These are phyloP conservation scores for Mycocentrospora acerina DNA, from an alignment of 2,329 filamentous ascomycete genomes.

Conservation along the genomic window DNA sequence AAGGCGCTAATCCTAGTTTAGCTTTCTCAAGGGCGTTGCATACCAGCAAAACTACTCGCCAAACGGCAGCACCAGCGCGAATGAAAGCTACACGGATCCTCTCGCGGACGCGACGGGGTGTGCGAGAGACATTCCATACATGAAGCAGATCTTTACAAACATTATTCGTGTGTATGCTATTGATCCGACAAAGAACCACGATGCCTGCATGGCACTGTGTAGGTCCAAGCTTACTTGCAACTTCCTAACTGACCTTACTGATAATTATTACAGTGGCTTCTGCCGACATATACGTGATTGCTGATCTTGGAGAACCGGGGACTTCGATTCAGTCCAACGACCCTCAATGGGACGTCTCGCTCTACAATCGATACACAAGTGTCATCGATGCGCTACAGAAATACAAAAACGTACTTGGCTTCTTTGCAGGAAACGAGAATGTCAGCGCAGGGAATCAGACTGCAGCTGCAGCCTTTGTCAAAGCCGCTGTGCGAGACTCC, in stretches of 20 bases:
- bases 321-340: constrained; percentile 80
- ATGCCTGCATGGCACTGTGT: constrained; percentile 74
- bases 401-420: constrained; percentile 91
- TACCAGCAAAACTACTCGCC: constrained; percentile 68
- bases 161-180: constrained; percentile 92
- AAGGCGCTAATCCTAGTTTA: constrained; percentile 30
- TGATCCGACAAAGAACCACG: constrained; percentile 73
- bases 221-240: too few species aligned
- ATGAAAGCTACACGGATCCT: constrained; percentile 73
- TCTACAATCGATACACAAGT: constrained; percentile 77
- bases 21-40: constrained; percentile 86
- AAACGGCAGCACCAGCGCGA: constrained; percentile 27
- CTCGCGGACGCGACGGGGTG: constrained; percentile 72
- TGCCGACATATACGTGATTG: constrained; percentile 90
- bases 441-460: constrained; percentile 87
- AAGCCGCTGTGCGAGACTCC: constrained; percentile 92
- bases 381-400: constrained; percentile 79
- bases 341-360: constrained; percentile 75
- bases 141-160: constrained; percentile 81
- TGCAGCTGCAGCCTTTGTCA: constrained; percentile 86
- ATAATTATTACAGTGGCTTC: constrained; percentile 55
- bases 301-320: constrained; percentile 63
- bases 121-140: constrained; percentile 80
- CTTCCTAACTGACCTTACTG: too few species aligned
- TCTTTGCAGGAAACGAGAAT: constrained; percentile 98